These are phyloP conservation scores for Forsythia viridissima DNA, from an alignment of 257 asterid species.

Conservation along the genomic window DNA sequence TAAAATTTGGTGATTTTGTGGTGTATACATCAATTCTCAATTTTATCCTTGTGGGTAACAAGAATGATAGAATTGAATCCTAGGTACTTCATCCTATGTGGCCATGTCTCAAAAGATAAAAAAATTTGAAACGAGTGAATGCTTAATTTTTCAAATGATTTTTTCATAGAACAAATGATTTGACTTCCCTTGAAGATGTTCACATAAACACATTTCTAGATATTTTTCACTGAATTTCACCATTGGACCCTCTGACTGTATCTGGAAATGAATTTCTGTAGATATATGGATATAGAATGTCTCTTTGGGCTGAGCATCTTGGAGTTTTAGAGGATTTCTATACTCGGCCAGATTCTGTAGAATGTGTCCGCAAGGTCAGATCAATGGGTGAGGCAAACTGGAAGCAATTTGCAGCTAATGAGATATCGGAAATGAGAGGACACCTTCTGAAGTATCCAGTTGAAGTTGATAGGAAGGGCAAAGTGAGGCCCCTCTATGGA, in stretches of 20 bases:
- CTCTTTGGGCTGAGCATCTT: slow-evolving; percentile 97
- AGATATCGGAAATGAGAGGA: slow-evolving; percentile 79
- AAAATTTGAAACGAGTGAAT: background rate
- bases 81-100: background rate
- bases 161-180: background rate
- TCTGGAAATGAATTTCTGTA: slow-evolving; percentile 32
- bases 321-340: slow-evolving; percentile 85
- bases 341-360: slow-evolving; percentile 76
- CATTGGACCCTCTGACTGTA: background rate
- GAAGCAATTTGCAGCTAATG: slow-evolving; percentile 68
- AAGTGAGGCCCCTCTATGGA: slow-evolving; percentile 73
- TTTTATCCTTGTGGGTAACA: background rate
- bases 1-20: background rate
- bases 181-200: background rate
- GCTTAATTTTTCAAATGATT: background rate
- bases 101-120: background rate
- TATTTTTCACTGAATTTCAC: background rate
- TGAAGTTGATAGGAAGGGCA: slow-evolving; percentile 78
- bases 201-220: background rate
- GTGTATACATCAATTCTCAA: background rate
- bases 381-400: slow-evolving; percentile 83
- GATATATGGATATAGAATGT: slow-evolving; percentile 94
- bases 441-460: slow-evolving; percentile 92
- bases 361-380: slow-evolving; percentile 80
- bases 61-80: background rate